Evolutionary conservation across 306 rosid species (phyloP), one percentile per base, ranked within the genome.

Genomic region (Quercus parvula): DNA sequence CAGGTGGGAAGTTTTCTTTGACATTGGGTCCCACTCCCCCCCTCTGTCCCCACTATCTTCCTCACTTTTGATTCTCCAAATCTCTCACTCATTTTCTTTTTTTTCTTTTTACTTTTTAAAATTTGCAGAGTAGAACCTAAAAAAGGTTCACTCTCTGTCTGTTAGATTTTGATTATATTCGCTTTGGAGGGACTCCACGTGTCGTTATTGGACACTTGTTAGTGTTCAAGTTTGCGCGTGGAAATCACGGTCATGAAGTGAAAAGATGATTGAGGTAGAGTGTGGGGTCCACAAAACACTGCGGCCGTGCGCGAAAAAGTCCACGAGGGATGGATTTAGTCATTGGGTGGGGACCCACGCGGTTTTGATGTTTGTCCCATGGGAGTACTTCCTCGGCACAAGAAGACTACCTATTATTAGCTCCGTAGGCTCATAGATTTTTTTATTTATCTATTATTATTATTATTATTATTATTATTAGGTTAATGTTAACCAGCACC

Each of bases 281-380:
- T 18, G 64, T 74, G 82, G 91, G 93, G 46, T 69, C 89, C 85
- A 67, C 20, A 8, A 0, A 35, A 41, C 55, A 27, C 71, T 80
- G 76, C 61, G 81, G 81, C 88, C 76, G 76, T 85, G 84, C 70
- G 81, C 73, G 14, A 5, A 30, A 12, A 83, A 87, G 90, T 83
- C 86, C 81, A 85, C 83, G 28, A 59, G 6, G 4, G 46, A 58
- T 61, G 83, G 58, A 72, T 83, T 81, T 84, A 51, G 87, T 84
- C 86, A 56, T 38, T 35, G 20, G 27, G 78, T 80, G 93, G 91
- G 93, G 93, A 76, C 91, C 93, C 91, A 90, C 91, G 77, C 93
- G 91, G 70, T 85, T 89, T 81, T 57, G 71, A 35, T 22, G 76
- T 51, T 75, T 71, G 71, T 51, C 71, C 30, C 69, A 30, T 63